Conservation (phyloP, 257 asterid genomes). For the Nicotiana undulata region DNA sequence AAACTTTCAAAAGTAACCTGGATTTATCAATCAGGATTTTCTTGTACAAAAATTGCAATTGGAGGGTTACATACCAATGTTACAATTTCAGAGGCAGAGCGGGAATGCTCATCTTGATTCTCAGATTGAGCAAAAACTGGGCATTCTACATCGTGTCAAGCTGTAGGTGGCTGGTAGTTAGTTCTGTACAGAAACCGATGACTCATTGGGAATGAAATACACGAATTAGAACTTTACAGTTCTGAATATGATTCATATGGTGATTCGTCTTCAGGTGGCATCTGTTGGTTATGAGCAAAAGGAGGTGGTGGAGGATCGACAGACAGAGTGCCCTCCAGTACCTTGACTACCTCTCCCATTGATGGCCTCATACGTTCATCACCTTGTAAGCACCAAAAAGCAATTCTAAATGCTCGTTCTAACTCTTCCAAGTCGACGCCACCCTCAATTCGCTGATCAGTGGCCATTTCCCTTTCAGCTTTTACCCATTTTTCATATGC, state of each 20-base stretch:
- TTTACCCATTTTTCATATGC: conserved; percentile 21
- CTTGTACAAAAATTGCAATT: neutral
- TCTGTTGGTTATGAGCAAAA: neutral
- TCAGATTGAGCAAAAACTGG: neutral
- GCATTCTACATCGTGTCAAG: neutral
- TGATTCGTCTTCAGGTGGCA: conserved; percentile 2
- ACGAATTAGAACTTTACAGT: neutral
- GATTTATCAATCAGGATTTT: conserved; percentile 50
- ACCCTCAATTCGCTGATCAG: conserved; percentile 22
- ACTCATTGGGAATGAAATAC: neutral
- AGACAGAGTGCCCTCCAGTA: conserved; percentile 26
- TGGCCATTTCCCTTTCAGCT: conserved; percentile 13
- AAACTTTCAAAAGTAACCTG: conserved; percentile 29
- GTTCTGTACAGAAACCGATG: conserved; percentile 3
- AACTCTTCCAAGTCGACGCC: conserved; percentile 19
- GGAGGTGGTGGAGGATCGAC: conserved; percentile 32
- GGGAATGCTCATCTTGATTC: neutral
- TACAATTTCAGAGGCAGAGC: neutral
- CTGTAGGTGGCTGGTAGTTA: neutral
- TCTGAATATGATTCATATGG: neutral
- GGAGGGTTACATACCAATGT: conserved; percentile 1
- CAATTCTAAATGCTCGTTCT: conserved; percentile 29
- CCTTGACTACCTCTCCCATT: conserved; percentile 35
- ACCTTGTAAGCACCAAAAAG: conserved; percentile 36
- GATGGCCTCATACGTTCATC: conserved; percentile 35